These are phyloP conservation scores for Maudiozyma serrabonitensis DNA, from an alignment of 805 yeast genomes.

Conservation along the genomic window DNA sequence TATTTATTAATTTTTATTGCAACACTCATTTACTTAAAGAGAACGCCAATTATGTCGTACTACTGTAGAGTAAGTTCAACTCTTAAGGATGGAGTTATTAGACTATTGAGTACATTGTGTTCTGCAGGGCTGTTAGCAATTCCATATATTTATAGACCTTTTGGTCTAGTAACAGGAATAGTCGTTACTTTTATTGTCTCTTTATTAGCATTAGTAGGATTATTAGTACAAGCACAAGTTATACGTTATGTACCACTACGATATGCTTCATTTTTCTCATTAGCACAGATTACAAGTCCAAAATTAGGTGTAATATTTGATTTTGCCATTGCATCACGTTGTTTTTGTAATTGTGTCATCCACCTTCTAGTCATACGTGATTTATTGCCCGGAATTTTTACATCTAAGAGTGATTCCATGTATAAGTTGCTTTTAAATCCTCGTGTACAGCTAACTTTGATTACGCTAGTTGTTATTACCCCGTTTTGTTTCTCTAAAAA, in stretches of 20 bases:
- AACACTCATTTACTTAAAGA: not conserved
- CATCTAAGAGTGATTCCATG: constrained; percentile 11
- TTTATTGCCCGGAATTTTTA: constrained; percentile 39
- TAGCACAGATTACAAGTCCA: constrained; percentile 52
- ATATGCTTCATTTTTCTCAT: constrained; percentile 55
- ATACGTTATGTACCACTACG: constrained; percentile 40
- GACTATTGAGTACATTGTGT: constrained; percentile 23
- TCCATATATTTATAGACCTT: constrained; percentile 49
- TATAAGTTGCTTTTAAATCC: constrained; percentile 25
- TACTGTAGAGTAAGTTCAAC: not conserved
- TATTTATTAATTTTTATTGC: not conserved
- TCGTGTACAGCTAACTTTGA: constrained; percentile 49
- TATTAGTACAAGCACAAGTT: constrained; percentile 51
- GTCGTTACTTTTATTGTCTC: constrained; percentile 16
- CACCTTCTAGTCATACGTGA: constrained; percentile 63
- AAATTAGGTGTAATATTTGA: constrained; percentile 51
- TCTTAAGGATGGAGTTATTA: not conserved
- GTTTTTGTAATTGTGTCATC: constrained; percentile 59
- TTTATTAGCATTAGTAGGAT: constrained; percentile 33
- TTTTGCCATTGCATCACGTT: constrained; percentile 56
- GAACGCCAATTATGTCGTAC: not conserved
- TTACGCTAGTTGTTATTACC: constrained; percentile 36
- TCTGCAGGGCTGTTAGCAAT: constrained; percentile 66
- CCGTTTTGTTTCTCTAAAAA: constrained; percentile 60
- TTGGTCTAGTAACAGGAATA: constrained; percentile 21